Percentiles rank a stretch among this genome's conserved stretches.
phyloP scores from a whole-genome alignment of 306 rosid species.

The Cucurbita pepo region DNA sequence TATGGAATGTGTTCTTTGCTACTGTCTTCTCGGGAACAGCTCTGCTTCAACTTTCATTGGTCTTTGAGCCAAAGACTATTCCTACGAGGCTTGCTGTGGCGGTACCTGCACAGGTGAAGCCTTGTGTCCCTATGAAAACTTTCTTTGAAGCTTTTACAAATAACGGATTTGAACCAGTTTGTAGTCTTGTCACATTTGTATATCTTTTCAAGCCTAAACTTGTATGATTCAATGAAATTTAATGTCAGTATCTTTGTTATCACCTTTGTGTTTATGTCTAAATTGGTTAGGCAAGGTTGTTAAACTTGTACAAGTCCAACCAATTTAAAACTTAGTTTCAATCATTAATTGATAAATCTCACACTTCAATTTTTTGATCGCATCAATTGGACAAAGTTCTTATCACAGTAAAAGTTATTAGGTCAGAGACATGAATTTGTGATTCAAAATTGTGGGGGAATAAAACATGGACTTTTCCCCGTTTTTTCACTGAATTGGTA shows the following conservation, averaged over 20 bases:
- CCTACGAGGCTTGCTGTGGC: slow-evolving; percentile 54
- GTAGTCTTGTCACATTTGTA: not conserved
- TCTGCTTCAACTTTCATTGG: slow-evolving; percentile 28
- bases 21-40: slow-evolving; percentile 77
- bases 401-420: not conserved
- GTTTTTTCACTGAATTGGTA: too few species aligned
- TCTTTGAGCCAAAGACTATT: slow-evolving; percentile 62
- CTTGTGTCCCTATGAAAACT: slow-evolving; percentile 5
- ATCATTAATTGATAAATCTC: not conserved
- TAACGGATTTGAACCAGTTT: not conserved
- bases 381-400: not conserved
- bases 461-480: not conserved
- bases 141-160: not conserved
- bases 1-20: slow-evolving; percentile 91
- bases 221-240: not conserved
- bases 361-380: not conserved
- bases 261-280: not conserved
- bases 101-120: slow-evolving; percentile 87
- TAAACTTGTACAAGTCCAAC: not conserved
- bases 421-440: not conserved
- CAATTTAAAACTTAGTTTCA: not conserved
- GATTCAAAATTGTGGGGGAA: not conserved
- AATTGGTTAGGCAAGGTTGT: not conserved
- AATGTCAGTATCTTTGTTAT: not conserved
- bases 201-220: not conserved